These are phyloP conservation scores for Ascosphaera apis DNA, from an alignment of 2,329 filamentous ascomycete genomes.

Conservation along the genomic window DNA sequence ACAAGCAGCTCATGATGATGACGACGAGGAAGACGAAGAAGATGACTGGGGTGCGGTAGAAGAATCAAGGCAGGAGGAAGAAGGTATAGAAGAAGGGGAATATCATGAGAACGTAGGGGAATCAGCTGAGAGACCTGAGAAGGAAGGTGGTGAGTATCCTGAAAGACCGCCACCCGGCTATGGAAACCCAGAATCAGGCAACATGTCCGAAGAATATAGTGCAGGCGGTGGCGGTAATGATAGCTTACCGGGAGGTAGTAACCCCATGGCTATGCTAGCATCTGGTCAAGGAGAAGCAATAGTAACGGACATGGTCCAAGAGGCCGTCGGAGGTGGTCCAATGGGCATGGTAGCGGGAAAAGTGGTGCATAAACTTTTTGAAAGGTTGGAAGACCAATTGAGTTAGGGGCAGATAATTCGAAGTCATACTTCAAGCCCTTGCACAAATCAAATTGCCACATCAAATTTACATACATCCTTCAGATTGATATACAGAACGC, in stretches of 20 bases:
- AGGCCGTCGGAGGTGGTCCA: background rate
- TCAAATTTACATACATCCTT: background rate
- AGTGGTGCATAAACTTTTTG: background rate
- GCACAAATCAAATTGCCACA: background rate
- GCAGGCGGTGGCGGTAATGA: background rate
- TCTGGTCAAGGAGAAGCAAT: background rate
- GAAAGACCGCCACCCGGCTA: background rate
- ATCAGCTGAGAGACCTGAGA: slow-evolving; percentile 4
- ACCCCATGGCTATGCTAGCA: background rate
- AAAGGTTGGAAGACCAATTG: background rate
- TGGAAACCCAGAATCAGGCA: background rate
- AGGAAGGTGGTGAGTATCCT: background rate
- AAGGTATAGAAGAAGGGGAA: slow-evolving; percentile 1
- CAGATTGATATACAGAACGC: too few species aligned
- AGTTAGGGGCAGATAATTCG: background rate
- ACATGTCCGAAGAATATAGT: background rate
- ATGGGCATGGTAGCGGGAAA: background rate
- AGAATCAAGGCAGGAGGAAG: background rate
- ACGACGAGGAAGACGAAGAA: background rate
- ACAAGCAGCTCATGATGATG: slow-evolving; percentile 1
- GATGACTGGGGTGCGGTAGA: background rate
- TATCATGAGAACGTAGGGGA: slow-evolving; percentile 3
- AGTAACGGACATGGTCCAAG: background rate
- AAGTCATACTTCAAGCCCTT: too few species aligned
- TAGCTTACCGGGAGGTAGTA: background rate